Percentiles rank a stretch among this genome's conserved stretches.
phyloP scores from a whole-genome alignment of 768 basidiomycete genomes.

The Agrocybe pediades region DNA sequence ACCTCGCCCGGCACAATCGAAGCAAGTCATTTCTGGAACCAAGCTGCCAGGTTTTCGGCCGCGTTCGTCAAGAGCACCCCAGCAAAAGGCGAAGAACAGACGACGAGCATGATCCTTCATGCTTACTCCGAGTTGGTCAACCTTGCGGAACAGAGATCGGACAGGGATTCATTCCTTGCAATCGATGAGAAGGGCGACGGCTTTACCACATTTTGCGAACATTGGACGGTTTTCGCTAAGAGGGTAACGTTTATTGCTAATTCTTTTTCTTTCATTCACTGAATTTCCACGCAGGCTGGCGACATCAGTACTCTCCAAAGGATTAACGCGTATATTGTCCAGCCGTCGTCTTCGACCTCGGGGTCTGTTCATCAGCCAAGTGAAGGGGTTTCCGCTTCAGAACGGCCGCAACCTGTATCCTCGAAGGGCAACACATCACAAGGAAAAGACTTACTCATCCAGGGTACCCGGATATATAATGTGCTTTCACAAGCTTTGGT shows the following conservation, averaged over 20 bases:
- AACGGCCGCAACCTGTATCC: no score
- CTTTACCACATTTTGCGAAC: slow-evolving; percentile 69
- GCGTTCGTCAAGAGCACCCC: slow-evolving; percentile 42
- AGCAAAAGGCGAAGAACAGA: slow-evolving; percentile 29
- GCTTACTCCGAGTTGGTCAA: slow-evolving; percentile 46
- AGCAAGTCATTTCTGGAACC: slow-evolving; percentile 70
- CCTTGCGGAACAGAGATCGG: slow-evolving; percentile 36
- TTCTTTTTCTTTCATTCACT: background rate
- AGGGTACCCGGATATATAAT: slow-evolving; percentile 38
- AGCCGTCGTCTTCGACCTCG: slow-evolving; percentile 18
- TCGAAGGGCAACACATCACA: background rate
- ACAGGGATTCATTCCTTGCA: slow-evolving; percentile 39
- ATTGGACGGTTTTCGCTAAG: slow-evolving; percentile 69
- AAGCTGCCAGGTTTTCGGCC: slow-evolving; percentile 51
- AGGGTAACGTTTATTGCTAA: slow-evolving; percentile 37
- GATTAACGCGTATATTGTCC: slow-evolving; percentile 44
- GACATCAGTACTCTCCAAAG: slow-evolving; percentile 49
- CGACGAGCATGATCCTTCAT: slow-evolving; percentile 37
- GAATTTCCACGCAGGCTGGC: slow-evolving; percentile 37
- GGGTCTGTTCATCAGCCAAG: no score
- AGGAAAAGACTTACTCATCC: slow-evolving; percentile 20
- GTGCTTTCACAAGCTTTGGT: slow-evolving; percentile 46
- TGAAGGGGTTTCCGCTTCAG: no score
- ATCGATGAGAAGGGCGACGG: slow-evolving; percentile 37
- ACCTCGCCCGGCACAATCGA: slow-evolving; percentile 50